Evolutionary conservation across 2,329 filamentous ascomycete genomes (phyloP).

Genomic region (Chalaropsis ovoidea): DNA sequence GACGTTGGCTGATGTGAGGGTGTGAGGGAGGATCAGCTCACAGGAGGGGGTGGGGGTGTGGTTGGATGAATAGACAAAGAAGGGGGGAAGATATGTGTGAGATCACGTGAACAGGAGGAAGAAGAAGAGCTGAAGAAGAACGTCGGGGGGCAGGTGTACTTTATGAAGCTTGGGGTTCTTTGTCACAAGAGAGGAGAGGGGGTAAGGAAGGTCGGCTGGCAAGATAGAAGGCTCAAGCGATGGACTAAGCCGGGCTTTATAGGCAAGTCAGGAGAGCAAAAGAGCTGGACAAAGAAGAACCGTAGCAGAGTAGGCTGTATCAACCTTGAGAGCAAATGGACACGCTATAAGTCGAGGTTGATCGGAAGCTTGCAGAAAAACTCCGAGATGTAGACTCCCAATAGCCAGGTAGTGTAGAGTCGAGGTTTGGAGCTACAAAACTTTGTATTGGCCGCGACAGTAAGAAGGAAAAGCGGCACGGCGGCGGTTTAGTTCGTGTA

Average conservation of each 20-base stretch:
- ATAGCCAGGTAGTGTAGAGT: neutral
- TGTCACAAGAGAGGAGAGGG: neutral
- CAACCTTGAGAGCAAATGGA: neutral
- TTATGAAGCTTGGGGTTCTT: neutral
- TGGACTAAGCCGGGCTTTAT: neutral
- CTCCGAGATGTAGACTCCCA: neutral
- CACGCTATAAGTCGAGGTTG: neutral
- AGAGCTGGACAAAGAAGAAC: neutral
- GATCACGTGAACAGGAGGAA: neutral
- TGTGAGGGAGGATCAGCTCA: neutral
- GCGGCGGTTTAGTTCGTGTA: neutral
- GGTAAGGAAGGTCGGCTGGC: neutral
- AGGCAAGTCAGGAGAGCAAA: neutral
- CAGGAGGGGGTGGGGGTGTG: neutral
- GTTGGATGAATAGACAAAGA: neutral
- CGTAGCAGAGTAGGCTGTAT: neutral
- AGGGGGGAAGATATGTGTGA: neutral
- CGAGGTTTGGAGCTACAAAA: neutral
- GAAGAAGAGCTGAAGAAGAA: neutral
- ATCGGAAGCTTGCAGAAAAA: neutral
- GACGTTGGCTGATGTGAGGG: conserved; percentile 10
- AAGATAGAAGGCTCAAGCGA: neutral
- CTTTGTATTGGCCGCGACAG: neutral
- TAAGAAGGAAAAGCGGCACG: neutral
- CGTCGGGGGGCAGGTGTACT: neutral